Percentiles rank a stretch among this genome's conserved stretches.
Evolutionary conservation across 2,329 filamentous ascomycete species (phyloP).

Genomic region (Ilyonectria sp.): DNA sequence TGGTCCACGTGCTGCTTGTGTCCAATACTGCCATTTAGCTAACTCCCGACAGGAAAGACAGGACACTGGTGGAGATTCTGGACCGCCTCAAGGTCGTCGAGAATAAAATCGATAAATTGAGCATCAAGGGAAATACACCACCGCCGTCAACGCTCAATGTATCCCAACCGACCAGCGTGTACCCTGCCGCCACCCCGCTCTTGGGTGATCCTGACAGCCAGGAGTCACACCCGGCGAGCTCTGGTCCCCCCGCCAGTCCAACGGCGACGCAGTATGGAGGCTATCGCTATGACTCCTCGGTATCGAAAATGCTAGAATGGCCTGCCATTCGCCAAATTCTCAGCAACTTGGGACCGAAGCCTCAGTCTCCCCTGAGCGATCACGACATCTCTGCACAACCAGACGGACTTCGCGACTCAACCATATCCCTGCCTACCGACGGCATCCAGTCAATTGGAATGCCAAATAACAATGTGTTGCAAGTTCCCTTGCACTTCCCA

Average conservation of each 20-base stretch:
- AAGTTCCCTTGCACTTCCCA: slow-evolving; percentile 41
- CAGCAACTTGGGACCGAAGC: slow-evolving; percentile 45
- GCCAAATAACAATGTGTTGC: slow-evolving; percentile 36
- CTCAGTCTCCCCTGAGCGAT: slow-evolving; percentile 36
- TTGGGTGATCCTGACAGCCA: slow-evolving; percentile 43
- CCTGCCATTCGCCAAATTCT: slow-evolving; percentile 47
- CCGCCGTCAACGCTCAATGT: slow-evolving; percentile 37
- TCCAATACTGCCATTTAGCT: slow-evolving; percentile 26
- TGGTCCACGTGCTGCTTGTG: slow-evolving; percentile 18
- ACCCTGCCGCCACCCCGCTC: slow-evolving; percentile 40
- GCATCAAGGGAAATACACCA: slow-evolving; percentile 39
- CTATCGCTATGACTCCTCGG: slow-evolving; percentile 48
- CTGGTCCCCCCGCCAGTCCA: slow-evolving; percentile 40
- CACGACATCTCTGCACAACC: slow-evolving; percentile 36
- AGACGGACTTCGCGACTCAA: slow-evolving; percentile 43
- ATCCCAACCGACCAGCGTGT: slow-evolving; percentile 41
- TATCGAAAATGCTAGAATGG: slow-evolving; percentile 46
- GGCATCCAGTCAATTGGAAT: slow-evolving; percentile 42
- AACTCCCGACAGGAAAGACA: slow-evolving; percentile 68
- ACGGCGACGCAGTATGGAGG: slow-evolving; percentile 39
- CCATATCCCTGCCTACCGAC: slow-evolving; percentile 39
- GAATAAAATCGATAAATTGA: slow-evolving; percentile 66
- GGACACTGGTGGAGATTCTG: slow-evolving; percentile 73
- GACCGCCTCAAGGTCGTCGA: slow-evolving; percentile 70
- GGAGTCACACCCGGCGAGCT: slow-evolving; percentile 39